Conservation (phyloP, 768 basidiomycete genomes). For the Mrakia hoshinonis region DNA sequence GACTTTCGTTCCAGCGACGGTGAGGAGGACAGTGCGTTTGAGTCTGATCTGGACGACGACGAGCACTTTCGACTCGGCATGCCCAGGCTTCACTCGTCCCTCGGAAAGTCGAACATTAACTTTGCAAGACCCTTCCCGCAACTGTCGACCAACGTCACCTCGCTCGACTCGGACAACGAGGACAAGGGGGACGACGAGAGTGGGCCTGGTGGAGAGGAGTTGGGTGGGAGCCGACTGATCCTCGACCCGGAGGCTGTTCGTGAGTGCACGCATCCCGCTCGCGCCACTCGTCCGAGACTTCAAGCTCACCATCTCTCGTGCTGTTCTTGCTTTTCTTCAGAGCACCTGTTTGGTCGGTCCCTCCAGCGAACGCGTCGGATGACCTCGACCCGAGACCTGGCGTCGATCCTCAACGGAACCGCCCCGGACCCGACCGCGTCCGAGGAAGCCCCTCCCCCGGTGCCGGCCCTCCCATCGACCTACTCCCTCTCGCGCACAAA, state of each 20-base stretch:
- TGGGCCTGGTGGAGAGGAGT: not conserved
- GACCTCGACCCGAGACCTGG: not conserved
- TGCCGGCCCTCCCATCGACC: not conserved
- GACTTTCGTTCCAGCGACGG: not conserved
- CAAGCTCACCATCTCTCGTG: not conserved
- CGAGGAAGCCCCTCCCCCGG: not conserved
- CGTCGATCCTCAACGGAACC: not conserved
- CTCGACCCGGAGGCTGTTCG: not conserved
- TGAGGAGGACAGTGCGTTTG: not conserved
- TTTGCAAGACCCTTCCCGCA: not conserved
- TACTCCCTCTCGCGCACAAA: not conserved
- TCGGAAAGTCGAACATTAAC: not conserved
- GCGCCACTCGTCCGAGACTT: not conserved
- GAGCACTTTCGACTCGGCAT: not conserved
- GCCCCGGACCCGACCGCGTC: not conserved
- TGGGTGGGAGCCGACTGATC: not conserved
- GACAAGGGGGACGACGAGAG: not conserved
- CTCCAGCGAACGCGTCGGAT: slow-evolving; percentile 8
- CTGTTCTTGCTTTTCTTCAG: not conserved
- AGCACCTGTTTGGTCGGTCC: slow-evolving; percentile 13
- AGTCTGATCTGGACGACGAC: not conserved
- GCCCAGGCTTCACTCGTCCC: not conserved
- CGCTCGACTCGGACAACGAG: not conserved
- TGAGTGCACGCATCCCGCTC: not conserved
- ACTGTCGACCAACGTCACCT: not conserved